Evolutionary conservation across 2,329 filamentous ascomycete genomes (phyloP).

Genomic region (Xylariaceae sp.): DNA sequence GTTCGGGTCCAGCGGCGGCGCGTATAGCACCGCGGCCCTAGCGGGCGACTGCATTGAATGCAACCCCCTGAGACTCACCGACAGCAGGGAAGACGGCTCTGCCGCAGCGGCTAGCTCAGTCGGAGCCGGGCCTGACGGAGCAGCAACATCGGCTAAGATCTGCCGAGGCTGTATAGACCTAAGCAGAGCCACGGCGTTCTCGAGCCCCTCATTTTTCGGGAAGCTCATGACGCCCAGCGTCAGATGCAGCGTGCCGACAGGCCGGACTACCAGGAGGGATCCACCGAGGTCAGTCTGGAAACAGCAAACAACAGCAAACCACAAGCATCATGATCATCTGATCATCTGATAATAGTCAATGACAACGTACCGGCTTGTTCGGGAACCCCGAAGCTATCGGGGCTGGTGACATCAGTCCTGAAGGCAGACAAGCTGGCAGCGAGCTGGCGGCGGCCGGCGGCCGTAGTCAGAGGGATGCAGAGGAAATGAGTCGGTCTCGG

Average conservation of each 20-base stretch:
- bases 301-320: background rate
- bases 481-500: conserved; percentile 62
- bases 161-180: conserved; percentile 36
- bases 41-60: conserved; percentile 55
- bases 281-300: background rate
- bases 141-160: conserved; percentile 32
- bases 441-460: conserved; percentile 59
- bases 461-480: conserved; percentile 64
- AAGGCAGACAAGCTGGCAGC: conserved; percentile 58
- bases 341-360: background rate
- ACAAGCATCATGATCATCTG: background rate
- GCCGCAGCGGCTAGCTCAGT: background rate
- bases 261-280: conserved; percentile 46
- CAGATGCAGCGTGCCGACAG: conserved; percentile 74
- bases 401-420: conserved; percentile 48
- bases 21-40: conserved; percentile 61
- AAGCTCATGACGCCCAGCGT: conserved; percentile 85
- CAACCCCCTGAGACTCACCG: conserved; percentile 50
- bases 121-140: background rate
- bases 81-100: conserved; percentile 28
- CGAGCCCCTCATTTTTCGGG: conserved; percentile 41
- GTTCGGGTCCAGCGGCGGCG: conserved; percentile 50
- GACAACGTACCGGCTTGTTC: conserved; percentile 44
- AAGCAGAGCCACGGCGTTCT: conserved; percentile 39
- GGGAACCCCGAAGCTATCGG: conserved; percentile 49